phyloP scores from a whole-genome alignment of 2,329 filamentous ascomycete genomes.

The Penicillium sp. region DNA sequence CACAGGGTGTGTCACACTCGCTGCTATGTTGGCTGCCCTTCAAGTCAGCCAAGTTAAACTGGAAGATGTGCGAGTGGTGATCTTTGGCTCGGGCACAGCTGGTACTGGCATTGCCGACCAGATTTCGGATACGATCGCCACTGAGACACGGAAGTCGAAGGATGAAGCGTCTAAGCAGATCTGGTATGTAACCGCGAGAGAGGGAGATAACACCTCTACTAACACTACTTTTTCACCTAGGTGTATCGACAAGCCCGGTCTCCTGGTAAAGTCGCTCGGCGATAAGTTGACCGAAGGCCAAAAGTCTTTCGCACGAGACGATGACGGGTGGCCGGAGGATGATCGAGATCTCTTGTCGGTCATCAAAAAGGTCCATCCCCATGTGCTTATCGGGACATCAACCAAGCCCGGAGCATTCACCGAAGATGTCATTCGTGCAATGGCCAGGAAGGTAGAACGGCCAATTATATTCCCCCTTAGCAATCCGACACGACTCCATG shows the following conservation, averaged over 20 bases:
- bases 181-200: conserved; percentile 53
- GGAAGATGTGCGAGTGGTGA: conserved; percentile 66
- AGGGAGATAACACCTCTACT: neutral
- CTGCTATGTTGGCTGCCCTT: conserved; percentile 74
- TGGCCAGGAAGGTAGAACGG: conserved; percentile 69
- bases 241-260: conserved; percentile 78
- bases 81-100: conserved; percentile 80
- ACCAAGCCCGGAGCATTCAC: conserved; percentile 77
- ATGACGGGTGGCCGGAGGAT: conserved; percentile 61
- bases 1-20: conserved; percentile 82
- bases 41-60: conserved; percentile 68
- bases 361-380: conserved; percentile 69
- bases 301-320: conserved; percentile 63
- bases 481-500: conserved; percentile 81
- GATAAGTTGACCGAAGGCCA: conserved; percentile 67
- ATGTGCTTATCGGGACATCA: conserved; percentile 81
- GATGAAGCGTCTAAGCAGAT: conserved; percentile 79
- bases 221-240: conserved; percentile 42
- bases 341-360: conserved; percentile 64
- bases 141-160: conserved; percentile 64
- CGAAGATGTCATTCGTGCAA: conserved; percentile 69
- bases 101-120: conserved; percentile 86
- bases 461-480: conserved; percentile 81
- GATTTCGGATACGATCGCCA: conserved; percentile 73
- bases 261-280: conserved; percentile 64